Evolutionary conservation across 768 basidiomycete species (phyloP), one percentile per base, ranked within the genome.

Genomic region (Termitomyces heimii): DNA sequence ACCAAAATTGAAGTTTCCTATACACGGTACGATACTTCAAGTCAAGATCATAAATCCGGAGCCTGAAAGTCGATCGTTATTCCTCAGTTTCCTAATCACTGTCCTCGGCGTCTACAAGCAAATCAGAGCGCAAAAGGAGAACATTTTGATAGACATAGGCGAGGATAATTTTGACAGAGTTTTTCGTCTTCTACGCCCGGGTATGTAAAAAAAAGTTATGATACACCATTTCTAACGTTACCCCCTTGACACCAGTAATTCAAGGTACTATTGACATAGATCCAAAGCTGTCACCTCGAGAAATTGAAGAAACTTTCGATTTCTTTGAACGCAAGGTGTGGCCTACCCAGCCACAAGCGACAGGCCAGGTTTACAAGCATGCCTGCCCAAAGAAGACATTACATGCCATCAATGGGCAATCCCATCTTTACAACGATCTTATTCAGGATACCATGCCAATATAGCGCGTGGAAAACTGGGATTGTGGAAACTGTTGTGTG

Each of bases 251-350:
- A 13, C 2, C 29, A 47, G 82, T 83, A n/a, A 82, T 83, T 29
- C 82, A 83, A 58, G 82, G 82, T 10, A 71, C 72, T 28, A 77
- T 76, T 0, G 82, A 83, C 54, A 72, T 80, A 60, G 80, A 80
- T 18, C 66, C 69, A 28, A 64, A 53, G 46, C 66, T 83, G 31
- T 77, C 80, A 3, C 78, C 79, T 56, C 65, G 70, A 55, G 83
- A 84, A 59, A 70, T 84, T 0, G 73, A 82, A 57, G 73, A 69
- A 52, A 78, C 83, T 1, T 62, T 71, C 57, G 65, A 67, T 22
- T 69, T 68, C 54, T 69, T 65, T 37, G 57, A 64, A 53, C 45
- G 67, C 54, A 60, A 71, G 26, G 63, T 70, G 48, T 64, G 62
- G 4, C 69, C 68, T 3, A 67, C 63, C 1, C 66, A 65, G 44